Percentiles rank a stretch among this genome's conserved stretches.
Evolutionary conservation across 345 rosid species (phyloP).

Genomic region (Eucalyptus brandiana): DNA sequence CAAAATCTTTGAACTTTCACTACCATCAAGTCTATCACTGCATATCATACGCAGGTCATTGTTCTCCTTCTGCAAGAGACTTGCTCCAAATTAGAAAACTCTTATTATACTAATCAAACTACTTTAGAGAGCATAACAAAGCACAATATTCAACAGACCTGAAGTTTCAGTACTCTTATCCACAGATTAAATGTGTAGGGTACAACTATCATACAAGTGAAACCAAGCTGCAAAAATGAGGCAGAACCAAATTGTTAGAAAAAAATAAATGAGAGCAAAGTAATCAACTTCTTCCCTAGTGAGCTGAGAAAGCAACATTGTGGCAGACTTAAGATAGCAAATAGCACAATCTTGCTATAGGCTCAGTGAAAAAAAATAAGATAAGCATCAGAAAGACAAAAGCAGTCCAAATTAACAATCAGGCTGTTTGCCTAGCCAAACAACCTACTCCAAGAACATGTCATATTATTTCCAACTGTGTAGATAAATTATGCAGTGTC

Average conservation of each 20-base stretch:
- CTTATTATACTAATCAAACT: background rate
- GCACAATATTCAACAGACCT: conserved; percentile 16
- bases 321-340: background rate
- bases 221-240: conserved; percentile 44
- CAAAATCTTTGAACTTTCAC: conserved; percentile 9
- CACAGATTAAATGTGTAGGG: conserved; percentile 35
- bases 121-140: background rate
- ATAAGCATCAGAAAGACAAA: background rate
- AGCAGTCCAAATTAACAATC: background rate
- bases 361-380: background rate
- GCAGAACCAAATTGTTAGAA: background rate
- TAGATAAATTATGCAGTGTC: background rate
- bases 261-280: background rate
- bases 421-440: background rate
- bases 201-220: conserved; percentile 33
- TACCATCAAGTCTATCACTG: conserved; percentile 13
- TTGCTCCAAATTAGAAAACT: background rate
- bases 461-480: background rate
- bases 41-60: conserved; percentile 28
- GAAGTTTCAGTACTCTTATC: conserved; percentile 33
- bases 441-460: background rate
- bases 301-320: background rate
- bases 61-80: conserved; percentile 59
- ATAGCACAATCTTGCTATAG: background rate
- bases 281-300: background rate